phyloP scores from a whole-genome alignment of 352 stramenopile genomes.

The Phytophthora uliginosa region DNA sequence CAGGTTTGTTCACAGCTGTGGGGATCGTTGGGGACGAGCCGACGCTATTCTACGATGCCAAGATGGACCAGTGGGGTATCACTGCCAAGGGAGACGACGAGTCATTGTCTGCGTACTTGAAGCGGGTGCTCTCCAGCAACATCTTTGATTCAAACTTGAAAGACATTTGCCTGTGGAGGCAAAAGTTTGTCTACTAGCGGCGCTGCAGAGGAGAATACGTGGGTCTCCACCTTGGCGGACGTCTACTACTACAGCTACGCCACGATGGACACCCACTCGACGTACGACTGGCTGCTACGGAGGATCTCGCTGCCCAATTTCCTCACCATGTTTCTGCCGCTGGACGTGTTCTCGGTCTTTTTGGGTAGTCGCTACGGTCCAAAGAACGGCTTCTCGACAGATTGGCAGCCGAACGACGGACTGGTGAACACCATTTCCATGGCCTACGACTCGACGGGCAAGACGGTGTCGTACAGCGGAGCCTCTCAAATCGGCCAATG shows the following conservation, averaged over 20 bases:
- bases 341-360: conserved; percentile 27
- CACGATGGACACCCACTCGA: conserved; percentile 37
- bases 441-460: conserved; percentile 25
- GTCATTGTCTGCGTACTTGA: conserved; percentile 33
- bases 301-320: conserved; percentile 44
- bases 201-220: conserved; percentile 44
- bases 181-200: conserved; percentile 41
- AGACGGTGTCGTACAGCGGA: conserved; percentile 22
- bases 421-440: conserved; percentile 46
- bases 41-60: conserved; percentile 39
- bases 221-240: conserved; percentile 45
- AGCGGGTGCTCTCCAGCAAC: conserved; percentile 31
- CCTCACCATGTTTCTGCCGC: conserved; percentile 41
- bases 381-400: conserved; percentile 20
- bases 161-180: conserved; percentile 39
- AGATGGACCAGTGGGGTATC: conserved; percentile 45
- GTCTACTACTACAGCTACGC: conserved; percentile 54
- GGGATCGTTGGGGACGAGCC: conserved; percentile 9
- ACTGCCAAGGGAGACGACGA: conserved; percentile 20
- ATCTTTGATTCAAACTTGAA: conserved; percentile 38
- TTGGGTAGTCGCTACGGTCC: conserved; percentile 33
- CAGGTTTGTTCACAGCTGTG: conserved; percentile 5
- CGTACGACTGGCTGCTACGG: conserved; percentile 27
- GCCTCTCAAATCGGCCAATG: conserved; percentile 37
- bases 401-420: conserved; percentile 46